These are phyloP conservation scores for Amanita exitialis DNA, from an alignment of 768 basidiomycete species.

Conservation along the genomic window DNA sequence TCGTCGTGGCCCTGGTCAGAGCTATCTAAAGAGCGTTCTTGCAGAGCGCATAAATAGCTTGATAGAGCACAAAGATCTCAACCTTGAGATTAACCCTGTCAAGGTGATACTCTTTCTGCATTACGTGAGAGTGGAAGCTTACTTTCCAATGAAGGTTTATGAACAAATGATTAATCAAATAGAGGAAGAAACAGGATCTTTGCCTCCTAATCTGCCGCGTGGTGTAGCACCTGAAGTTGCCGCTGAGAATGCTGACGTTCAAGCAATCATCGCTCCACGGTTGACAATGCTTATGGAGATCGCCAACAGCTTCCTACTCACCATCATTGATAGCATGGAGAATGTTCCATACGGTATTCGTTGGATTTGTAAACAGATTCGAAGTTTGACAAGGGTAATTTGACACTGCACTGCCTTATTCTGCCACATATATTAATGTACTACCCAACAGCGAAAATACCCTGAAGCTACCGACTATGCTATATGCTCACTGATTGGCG, in stretches of 20 bases:
- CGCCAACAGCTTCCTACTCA: slow-evolving; percentile 92
- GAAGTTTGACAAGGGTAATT: slow-evolving; percentile 85
- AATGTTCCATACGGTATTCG: slow-evolving; percentile 98
- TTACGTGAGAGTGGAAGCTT: slow-evolving; percentile 1
- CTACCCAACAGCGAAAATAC: slow-evolving; percentile 74
- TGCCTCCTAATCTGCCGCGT: slow-evolving; percentile 86
- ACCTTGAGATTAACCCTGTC: slow-evolving; percentile 97
- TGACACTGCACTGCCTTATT: neutral
- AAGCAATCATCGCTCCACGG: slow-evolving; percentile 95
- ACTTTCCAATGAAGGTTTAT: slow-evolving; percentile 59
- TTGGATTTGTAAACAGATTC: slow-evolving; percentile 99
- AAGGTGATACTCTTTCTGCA: slow-evolving; percentile 49
- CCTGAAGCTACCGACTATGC: slow-evolving; percentile 98
- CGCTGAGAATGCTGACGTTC: slow-evolving; percentile 88
- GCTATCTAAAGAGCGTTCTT: slow-evolving; percentile 94
- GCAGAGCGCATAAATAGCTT: slow-evolving; percentile 98
- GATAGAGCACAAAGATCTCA: slow-evolving; percentile 99
- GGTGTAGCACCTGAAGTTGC: slow-evolving; percentile 95
- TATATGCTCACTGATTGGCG: slow-evolving; percentile 96
- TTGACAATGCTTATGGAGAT: slow-evolving; percentile 99
- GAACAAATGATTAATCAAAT: slow-evolving; percentile 99
- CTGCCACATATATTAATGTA: slow-evolving; percentile 3
- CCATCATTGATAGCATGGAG: slow-evolving; percentile 98
- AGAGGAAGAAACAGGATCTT: slow-evolving; percentile 89
- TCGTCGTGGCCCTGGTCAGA: slow-evolving; percentile 95